A percentile compares a stretch with the other conserved stretches of the same genome.
Conservation (phyloP, 106 monocot genomes). For the Dioscorea dumetorum region DNA sequence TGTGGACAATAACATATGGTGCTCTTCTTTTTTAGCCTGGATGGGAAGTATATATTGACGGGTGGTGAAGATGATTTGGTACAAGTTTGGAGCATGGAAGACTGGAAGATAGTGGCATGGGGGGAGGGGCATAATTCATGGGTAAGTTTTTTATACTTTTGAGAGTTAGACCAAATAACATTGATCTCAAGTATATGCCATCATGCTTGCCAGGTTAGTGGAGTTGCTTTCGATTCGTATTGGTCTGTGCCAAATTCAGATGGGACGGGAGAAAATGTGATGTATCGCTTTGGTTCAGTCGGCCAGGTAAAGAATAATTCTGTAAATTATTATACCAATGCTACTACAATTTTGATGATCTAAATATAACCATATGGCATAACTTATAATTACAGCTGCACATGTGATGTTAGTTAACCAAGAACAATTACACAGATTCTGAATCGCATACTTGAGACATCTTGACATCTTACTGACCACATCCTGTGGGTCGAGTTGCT, state of each 20-base stretch:
- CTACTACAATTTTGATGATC: too few relatives aligned
- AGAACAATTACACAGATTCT: too few relatives aligned
- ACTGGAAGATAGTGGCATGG: constrained; percentile 86
- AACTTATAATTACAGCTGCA: too few relatives aligned
- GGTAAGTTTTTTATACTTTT: constrained; percentile 33
- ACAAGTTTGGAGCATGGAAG: constrained; percentile 91
- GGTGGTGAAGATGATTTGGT: constrained; percentile 98
- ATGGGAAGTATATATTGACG: constrained; percentile 89
- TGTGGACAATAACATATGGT: not conserved
- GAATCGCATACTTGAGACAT: too few relatives aligned
- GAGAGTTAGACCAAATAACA: not conserved
- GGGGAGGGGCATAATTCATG: constrained; percentile 98
- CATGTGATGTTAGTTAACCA: too few relatives aligned
- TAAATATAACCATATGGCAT: too few relatives aligned
- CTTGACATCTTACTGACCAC: too few relatives aligned
- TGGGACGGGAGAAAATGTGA: constrained; percentile 56
- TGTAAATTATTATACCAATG: too few relatives aligned
- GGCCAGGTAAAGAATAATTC: constrained; percentile 57
- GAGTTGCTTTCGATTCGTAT: constrained; percentile 93
- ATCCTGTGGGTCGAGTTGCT: too few relatives aligned
- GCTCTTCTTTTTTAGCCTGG: constrained; percentile 34
- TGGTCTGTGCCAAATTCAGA: constrained; percentile 86
- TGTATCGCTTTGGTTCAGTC: constrained; percentile 94
- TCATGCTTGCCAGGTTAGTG: constrained; percentile 60
- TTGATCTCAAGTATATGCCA: constrained; percentile 6